Evolutionary conservation across 2,329 filamentous ascomycete species (phyloP).

Genomic region (Calonectria pseudoturangicola): DNA sequence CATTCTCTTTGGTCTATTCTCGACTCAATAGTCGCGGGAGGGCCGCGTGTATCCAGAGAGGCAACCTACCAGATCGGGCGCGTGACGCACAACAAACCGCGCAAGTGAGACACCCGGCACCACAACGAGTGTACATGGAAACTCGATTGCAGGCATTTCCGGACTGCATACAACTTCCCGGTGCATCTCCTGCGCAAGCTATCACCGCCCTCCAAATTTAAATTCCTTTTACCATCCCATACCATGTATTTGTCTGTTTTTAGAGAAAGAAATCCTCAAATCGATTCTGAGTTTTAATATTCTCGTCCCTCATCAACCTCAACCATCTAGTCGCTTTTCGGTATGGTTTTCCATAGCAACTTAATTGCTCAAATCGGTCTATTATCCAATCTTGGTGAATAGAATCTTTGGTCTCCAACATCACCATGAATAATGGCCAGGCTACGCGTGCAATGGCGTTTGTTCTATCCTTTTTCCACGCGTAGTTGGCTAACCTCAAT

Average conservation of each 20-base stretch:
- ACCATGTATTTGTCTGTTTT: background rate
- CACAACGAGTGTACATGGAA: background rate
- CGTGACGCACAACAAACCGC: background rate
- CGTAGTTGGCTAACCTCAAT: background rate
- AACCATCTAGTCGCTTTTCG: background rate
- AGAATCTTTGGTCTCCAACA: background rate
- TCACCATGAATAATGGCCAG: constrained; percentile 23
- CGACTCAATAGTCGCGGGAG: background rate
- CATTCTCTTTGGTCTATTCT: background rate
- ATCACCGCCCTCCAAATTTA: background rate
- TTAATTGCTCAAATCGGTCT: constrained; percentile 6
- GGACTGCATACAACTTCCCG: too few relatives aligned
- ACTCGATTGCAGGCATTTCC: too few relatives aligned
- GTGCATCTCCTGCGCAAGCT: background rate
- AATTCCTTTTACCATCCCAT: background rate
- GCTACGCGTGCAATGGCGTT: constrained; percentile 8
- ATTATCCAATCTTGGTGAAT: constrained; percentile 18
- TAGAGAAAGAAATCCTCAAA: constrained; percentile 15
- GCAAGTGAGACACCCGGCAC: background rate
- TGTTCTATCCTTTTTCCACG: background rate
- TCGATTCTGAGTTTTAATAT: background rate
- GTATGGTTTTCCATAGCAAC: constrained; percentile 4
- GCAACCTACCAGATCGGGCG: background rate
- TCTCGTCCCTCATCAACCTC: background rate
- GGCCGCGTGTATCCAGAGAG: background rate